phyloP scores from a whole-genome alignment of 1,284 basidiomycete genomes.

The Trichosporon ovoides region DNA sequence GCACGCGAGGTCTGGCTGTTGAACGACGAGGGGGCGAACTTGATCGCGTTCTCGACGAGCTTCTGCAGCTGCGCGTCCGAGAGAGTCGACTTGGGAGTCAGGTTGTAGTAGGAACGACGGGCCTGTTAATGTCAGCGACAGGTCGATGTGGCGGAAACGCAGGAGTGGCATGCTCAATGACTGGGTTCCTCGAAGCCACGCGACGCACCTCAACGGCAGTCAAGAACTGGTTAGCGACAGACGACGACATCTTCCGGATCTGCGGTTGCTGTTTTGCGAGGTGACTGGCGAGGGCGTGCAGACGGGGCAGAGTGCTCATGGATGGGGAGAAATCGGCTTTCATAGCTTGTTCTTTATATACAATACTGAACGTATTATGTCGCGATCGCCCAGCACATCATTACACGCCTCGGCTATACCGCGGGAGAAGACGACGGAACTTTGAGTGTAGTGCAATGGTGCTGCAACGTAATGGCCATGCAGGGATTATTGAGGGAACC shows the following conservation, averaged over 20 bases:
- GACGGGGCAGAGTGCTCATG: background rate
- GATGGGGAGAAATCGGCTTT: background rate
- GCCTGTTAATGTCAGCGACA: slow-evolving; percentile 22
- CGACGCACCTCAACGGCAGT: slow-evolving; percentile 40
- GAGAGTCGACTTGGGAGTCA: slow-evolving; percentile 46
- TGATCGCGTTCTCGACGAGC: slow-evolving; percentile 49
- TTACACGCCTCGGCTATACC: background rate
- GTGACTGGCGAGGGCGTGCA: background rate
- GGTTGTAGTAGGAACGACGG: slow-evolving; percentile 50
- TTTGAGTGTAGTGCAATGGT: too few relatives aligned
- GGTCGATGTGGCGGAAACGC: background rate
- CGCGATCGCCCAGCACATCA: background rate
- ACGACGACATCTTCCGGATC: slow-evolving; percentile 5
- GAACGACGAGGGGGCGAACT: slow-evolving; percentile 49
- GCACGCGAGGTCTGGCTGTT: slow-evolving; percentile 52
- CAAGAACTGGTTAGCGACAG: slow-evolving; percentile 29
- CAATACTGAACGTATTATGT: too few relatives aligned
- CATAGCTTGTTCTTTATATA: background rate
- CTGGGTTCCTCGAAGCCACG: background rate
- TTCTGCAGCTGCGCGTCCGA: slow-evolving; percentile 44
- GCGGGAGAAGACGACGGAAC: too few relatives aligned
- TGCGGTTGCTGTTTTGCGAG: background rate
- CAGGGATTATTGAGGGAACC: too few relatives aligned
- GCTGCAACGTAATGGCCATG: too few relatives aligned
- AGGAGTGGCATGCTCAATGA: background rate